phyloP scores from a whole-genome alignment of 352 stramenopile species.

The Globisporangium nodosum region DNA sequence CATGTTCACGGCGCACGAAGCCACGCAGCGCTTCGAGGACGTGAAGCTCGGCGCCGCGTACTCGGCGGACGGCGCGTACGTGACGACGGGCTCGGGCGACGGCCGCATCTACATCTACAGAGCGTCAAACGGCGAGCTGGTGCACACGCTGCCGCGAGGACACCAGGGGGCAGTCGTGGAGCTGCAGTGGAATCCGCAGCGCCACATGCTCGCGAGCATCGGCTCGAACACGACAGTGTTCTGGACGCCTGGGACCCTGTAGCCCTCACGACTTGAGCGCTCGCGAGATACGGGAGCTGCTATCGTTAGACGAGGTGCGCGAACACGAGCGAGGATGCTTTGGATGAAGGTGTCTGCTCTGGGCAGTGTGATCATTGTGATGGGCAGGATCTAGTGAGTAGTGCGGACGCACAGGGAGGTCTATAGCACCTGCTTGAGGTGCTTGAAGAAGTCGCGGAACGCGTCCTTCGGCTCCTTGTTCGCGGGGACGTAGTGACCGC shows the following conservation, averaged over 20 bases:
- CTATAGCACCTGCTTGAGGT: conserved; percentile 18
- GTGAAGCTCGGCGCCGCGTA: conserved; percentile 60
- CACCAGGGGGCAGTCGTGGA: conserved; percentile 63
- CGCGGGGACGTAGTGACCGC: conserved; percentile 83
- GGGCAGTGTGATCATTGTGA: too few species aligned
- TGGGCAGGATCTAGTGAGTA: too few species aligned
- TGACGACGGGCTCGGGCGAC: conserved; percentile 66
- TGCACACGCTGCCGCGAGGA: conserved; percentile 46
- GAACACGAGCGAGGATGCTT: not conserved
- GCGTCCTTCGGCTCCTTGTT: conserved; percentile 80
- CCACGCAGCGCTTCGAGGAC: conserved; percentile 19
- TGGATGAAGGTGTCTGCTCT: not conserved
- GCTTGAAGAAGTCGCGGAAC: conserved; percentile 65
- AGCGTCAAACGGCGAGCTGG: conserved; percentile 43
- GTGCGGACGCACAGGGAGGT: not conserved
- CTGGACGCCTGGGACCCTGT: conserved; percentile 39
- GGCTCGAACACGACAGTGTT: conserved; percentile 73
- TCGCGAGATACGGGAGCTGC: not conserved
- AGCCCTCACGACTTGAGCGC: not conserved
- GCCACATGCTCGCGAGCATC: conserved; percentile 68
- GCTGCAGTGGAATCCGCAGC: conserved; percentile 80
- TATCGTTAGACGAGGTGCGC: too few species aligned
- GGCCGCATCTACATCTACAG: conserved; percentile 72
- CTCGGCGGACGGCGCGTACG: conserved; percentile 71
- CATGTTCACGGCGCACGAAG: conserved; percentile 53